Percentiles rank a stretch among this genome's conserved stretches.
Conservation (phyloP, 331 rosid genomes). For the Malus hybrid region DNA sequence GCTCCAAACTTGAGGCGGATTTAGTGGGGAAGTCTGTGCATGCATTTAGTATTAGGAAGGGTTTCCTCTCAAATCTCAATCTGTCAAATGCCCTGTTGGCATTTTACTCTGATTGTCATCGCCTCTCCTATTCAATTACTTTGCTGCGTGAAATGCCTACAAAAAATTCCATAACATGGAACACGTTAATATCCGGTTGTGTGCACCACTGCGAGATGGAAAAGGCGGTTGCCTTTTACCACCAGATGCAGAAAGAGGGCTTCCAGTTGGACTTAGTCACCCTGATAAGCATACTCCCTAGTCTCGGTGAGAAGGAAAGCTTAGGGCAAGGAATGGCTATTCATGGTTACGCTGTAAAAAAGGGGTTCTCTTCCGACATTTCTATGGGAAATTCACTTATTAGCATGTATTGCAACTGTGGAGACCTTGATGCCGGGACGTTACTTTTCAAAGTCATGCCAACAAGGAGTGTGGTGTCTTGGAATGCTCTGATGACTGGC, state of each 20-base stretch:
- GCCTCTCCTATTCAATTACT: slow-evolving; percentile 4
- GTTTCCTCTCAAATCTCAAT: slow-evolving; percentile 11
- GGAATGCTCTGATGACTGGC: slow-evolving; percentile 32
- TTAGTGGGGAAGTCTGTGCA: slow-evolving; percentile 24
- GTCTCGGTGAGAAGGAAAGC: background rate
- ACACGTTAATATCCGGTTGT: slow-evolving; percentile 16
- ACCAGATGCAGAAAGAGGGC: slow-evolving; percentile 23
- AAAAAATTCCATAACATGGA: slow-evolving; percentile 22
- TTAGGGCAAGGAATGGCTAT: slow-evolving; percentile 23
- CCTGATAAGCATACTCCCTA: slow-evolving; percentile 24
- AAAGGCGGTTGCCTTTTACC: background rate
- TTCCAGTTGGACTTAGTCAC: slow-evolving; percentile 17
- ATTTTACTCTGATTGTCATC: slow-evolving; percentile 17
- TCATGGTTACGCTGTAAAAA: slow-evolving; percentile 21
- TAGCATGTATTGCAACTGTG: slow-evolving; percentile 28
- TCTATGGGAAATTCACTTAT: slow-evolving; percentile 25
- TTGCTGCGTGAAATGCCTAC: slow-evolving; percentile 4
- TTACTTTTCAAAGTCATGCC: slow-evolving; percentile 23
- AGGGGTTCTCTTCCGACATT: slow-evolving; percentile 7
- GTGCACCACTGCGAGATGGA: slow-evolving; percentile 6
- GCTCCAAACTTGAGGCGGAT: slow-evolving; percentile 25
- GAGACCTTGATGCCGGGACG: slow-evolving; percentile 25
- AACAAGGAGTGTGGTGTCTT: slow-evolving; percentile 20
- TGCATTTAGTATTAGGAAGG: slow-evolving; percentile 17
- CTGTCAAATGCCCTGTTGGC: slow-evolving; percentile 27